Conservation (phyloP, 495 filamentous ascomycete species). For the Schizothecium vesticola region DNA sequence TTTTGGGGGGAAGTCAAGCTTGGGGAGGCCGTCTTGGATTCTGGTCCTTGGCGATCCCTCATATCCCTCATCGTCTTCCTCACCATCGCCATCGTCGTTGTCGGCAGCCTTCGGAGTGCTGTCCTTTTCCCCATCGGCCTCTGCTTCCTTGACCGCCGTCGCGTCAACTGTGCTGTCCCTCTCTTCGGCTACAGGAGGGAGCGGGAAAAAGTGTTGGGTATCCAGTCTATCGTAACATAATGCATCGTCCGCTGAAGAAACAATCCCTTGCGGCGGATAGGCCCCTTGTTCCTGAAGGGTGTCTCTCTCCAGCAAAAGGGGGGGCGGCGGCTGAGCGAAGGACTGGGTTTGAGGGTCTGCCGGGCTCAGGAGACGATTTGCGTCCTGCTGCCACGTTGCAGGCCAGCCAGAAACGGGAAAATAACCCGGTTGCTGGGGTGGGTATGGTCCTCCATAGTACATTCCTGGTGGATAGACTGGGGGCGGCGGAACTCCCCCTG, state of each 20-base stretch:
- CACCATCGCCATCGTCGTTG: neutral
- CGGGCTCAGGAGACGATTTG: neutral
- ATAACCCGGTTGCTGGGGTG: neutral
- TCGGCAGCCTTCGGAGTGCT: neutral
- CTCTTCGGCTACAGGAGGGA: neutral
- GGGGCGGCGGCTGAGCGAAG: neutral
- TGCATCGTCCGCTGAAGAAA: neutral
- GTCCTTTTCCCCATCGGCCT: neutral
- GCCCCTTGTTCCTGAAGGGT: neutral
- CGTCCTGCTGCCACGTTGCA: neutral
- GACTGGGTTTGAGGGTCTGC: neutral
- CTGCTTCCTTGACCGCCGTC: neutral
- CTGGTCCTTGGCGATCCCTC: neutral
- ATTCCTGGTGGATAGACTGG: neutral
- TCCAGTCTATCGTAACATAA: neutral
- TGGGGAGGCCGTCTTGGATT: neutral
- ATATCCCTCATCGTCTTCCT: neutral
- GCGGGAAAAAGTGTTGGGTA: neutral
- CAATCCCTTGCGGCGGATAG: neutral
- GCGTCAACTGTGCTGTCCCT: neutral
- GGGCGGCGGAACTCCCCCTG: neutral
- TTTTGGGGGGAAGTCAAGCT: slow-evolving; percentile 1
- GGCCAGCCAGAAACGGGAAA: neutral
- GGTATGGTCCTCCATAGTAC: neutral
- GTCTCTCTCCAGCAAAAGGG: neutral